Conservation (phyloP, 495 filamentous ascomycete genomes). For the Podospora didyma region DNA sequence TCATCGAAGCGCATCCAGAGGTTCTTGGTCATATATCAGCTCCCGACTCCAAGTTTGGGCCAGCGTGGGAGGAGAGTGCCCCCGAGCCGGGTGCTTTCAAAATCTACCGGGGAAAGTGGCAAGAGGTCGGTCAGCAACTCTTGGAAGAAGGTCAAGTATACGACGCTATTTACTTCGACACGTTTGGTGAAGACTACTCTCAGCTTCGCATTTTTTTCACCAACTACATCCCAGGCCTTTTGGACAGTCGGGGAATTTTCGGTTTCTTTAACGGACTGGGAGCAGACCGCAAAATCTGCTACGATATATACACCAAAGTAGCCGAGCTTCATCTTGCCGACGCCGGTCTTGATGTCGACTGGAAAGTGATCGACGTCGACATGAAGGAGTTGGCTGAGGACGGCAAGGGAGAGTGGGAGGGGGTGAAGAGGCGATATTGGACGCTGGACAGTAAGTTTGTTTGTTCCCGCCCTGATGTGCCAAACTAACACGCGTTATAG, state of each 20-base stretch:
- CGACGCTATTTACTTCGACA: slow-evolving; percentile 97
- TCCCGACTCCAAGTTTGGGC: slow-evolving; percentile 41
- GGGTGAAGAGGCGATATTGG: slow-evolving; percentile 86
- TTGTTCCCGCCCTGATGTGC: background rate
- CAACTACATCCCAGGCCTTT: slow-evolving; percentile 75
- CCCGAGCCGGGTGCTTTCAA: slow-evolving; percentile 40
- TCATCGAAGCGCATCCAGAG: slow-evolving; percentile 86
- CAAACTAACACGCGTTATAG: slow-evolving; percentile 24
- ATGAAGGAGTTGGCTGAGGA: slow-evolving; percentile 45
- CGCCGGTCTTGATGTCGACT: slow-evolving; percentile 85
- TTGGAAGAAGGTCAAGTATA: slow-evolving; percentile 67
- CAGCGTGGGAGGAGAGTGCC: slow-evolving; percentile 38
- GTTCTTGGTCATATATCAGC: slow-evolving; percentile 65
- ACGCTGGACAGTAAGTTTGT: slow-evolving; percentile 58
- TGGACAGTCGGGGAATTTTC: slow-evolving; percentile 71
- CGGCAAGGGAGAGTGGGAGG: slow-evolving; percentile 70
- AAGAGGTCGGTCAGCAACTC: slow-evolving; percentile 71
- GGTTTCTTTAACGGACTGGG: slow-evolving; percentile 96
- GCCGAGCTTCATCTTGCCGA: slow-evolving; percentile 89
- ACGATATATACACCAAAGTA: slow-evolving; percentile 93
- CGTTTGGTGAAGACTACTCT: slow-evolving; percentile 88
- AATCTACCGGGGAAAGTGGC: slow-evolving; percentile 65
- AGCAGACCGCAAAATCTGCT: slow-evolving; percentile 85
- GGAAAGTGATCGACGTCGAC: slow-evolving; percentile 74
- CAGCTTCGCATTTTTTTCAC: slow-evolving; percentile 84